phyloP scores from a whole-genome alignment of 1,139 yeast genomes.

The Candida albicans region DNA sequence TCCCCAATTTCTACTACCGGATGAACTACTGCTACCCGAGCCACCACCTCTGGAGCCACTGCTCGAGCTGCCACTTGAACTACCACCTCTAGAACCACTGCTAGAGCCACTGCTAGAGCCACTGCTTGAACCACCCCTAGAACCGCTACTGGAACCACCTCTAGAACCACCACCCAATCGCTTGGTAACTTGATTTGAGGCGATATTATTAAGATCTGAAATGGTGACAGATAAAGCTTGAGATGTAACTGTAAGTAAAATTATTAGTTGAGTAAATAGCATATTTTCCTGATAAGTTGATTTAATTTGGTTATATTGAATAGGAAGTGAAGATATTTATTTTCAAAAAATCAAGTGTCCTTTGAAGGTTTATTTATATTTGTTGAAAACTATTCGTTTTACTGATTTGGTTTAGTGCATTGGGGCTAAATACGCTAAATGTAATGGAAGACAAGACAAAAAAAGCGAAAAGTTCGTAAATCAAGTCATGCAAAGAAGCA shows the following conservation, averaged over 20 bases:
- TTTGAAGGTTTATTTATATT: neutral
- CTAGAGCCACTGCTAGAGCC: neutral
- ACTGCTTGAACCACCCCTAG: neutral
- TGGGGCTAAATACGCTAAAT: too few species aligned
- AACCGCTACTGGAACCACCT: neutral
- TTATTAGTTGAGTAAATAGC: neutral
- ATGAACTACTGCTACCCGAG: neutral
- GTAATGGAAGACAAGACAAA: too few species aligned
- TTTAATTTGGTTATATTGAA: neutral
- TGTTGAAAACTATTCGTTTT: neutral
- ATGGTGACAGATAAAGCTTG: slow-evolving; percentile 1
- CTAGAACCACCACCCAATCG: slow-evolving; percentile 2
- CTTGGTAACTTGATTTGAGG: neutral
- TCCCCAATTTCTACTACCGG: neutral
- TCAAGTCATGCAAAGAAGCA: too few species aligned
- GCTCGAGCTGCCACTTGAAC: neutral
- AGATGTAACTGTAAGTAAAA: neutral
- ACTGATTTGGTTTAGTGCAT: too few species aligned
- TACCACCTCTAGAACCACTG: neutral
- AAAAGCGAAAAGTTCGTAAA: too few species aligned
- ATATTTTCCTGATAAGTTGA: neutral
- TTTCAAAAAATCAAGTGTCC: neutral
- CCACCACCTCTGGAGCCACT: neutral
- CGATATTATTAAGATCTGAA: neutral
- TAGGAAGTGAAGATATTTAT: neutral